Conservation (phyloP, 495 filamentous ascomycete genomes). For the Neurospora tetraspora region DNA sequence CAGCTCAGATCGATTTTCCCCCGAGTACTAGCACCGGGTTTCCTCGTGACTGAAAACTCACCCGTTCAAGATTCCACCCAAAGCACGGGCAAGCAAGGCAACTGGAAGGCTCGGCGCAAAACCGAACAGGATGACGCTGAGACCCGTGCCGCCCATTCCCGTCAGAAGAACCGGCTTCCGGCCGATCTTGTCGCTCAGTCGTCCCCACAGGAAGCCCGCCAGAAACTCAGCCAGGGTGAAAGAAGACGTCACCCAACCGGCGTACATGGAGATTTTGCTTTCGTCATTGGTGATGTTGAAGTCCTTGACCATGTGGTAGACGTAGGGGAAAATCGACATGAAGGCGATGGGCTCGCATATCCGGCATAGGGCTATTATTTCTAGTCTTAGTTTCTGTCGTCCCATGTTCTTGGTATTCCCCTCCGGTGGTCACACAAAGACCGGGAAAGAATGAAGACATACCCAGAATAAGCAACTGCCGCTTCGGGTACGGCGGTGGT, state of each 20-base stretch:
- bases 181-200: constrained; percentile 83
- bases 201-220: constrained; percentile 83
- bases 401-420: not conserved
- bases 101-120: constrained; percentile 77
- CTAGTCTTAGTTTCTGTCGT: not conserved
- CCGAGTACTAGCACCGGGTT: not conserved
- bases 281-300: constrained; percentile 77
- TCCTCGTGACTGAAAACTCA: constrained; percentile 27
- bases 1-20: not conserved
- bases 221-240: constrained; percentile 95
- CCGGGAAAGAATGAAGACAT: constrained; percentile 13
- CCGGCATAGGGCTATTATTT: constrained; percentile 66
- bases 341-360: constrained; percentile 99
- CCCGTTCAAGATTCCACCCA: constrained; percentile 91
- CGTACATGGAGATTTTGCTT: constrained; percentile 78
- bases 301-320: constrained; percentile 93
- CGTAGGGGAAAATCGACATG: constrained; percentile 99
- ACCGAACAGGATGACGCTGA: constrained; percentile 91
- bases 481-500: constrained; percentile 37
- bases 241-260: constrained; percentile 91
- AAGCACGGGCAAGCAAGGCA: constrained; percentile 75
- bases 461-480: constrained; percentile 69
- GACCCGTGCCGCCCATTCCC: constrained; percentile 76
- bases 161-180: constrained; percentile 86
- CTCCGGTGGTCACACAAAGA: constrained; percentile 1